Conservation (phyloP, 2,329 filamentous ascomycete genomes). For the Xenoacremonium recifei region DNA sequence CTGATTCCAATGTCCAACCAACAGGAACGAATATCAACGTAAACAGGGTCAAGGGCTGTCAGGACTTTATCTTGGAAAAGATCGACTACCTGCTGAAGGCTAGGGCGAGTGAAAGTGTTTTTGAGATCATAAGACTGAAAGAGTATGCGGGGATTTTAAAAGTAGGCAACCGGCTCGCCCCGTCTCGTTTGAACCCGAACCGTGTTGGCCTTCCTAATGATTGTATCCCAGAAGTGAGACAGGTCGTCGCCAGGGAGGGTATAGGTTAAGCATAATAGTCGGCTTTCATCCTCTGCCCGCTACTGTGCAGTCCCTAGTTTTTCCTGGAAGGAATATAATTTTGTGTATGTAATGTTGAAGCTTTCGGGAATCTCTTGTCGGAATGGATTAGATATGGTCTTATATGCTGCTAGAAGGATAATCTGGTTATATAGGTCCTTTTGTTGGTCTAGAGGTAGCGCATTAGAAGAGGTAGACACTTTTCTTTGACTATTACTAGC, state of each 20-base stretch:
- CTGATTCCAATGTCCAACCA: background rate
- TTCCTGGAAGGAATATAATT: conserved; percentile 2
- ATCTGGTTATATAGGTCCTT: conserved; percentile 7
- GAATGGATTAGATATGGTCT: background rate
- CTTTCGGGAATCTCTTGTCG: conserved; percentile 4
- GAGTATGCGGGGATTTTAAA: background rate
- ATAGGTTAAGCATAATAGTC: conserved; percentile 2
- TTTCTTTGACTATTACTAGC: background rate
- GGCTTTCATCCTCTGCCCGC: conserved; percentile 2
- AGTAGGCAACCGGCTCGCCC: background rate
- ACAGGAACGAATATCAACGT: background rate
- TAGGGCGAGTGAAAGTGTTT: conserved; percentile 1
- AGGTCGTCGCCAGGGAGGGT: background rate
- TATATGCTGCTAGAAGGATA: conserved; percentile 1
- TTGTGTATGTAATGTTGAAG: conserved; percentile 3
- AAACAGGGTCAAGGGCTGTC: background rate
- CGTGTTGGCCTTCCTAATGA: background rate
- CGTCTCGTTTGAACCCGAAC: background rate
- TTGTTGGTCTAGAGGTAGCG: too few species aligned
- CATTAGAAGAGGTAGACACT: conserved; percentile 2
- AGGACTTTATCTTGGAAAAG: background rate
- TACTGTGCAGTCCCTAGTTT: conserved; percentile 1
- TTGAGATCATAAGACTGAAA: background rate
- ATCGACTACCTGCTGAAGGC: background rate
- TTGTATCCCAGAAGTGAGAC: background rate